These are phyloP conservation scores for Malassezia brasiliensis DNA, from an alignment of 1,284 basidiomycete species.

Conservation along the genomic window DNA sequence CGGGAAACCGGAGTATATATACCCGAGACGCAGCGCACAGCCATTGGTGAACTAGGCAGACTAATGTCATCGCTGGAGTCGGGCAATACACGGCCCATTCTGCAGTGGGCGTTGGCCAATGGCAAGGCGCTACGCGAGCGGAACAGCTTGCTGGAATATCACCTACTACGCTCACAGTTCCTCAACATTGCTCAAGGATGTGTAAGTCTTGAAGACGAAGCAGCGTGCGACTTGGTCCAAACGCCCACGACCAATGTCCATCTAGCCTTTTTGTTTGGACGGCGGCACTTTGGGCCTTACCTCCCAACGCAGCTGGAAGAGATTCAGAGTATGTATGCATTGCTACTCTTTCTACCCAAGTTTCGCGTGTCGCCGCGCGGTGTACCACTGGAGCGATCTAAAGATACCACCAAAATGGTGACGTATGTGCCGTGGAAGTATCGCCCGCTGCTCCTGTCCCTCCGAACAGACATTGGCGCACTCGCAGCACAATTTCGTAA, in stretches of 20 bases:
- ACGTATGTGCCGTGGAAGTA: conserved; percentile 27
- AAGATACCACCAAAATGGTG: conserved; percentile 15
- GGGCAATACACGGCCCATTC: conserved; percentile 30
- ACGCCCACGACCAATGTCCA: conserved; percentile 20
- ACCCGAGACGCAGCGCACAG: conserved; percentile 1
- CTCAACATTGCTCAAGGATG: conserved; percentile 22
- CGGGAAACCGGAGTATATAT: conserved; percentile 17
- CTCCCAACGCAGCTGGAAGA: conserved; percentile 59
- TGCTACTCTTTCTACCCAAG: conserved; percentile 61
- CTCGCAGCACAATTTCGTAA: conserved; percentile 71
- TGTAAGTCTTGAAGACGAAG: background rate
- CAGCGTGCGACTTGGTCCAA: background rate
- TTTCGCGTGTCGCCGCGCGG: conserved; percentile 17
- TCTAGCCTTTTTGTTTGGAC: conserved; percentile 64
- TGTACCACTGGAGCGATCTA: background rate
- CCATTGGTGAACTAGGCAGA: conserved; percentile 19
- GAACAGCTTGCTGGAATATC: conserved; percentile 32
- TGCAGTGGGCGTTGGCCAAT: conserved; percentile 28
- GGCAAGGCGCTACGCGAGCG: conserved; percentile 20
- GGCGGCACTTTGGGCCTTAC: conserved; percentile 61
- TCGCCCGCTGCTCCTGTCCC: conserved; percentile 25
- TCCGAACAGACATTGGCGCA: conserved; percentile 55
- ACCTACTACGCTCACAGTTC: conserved; percentile 33
- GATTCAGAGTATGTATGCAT: conserved; percentile 67
- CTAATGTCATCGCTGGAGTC: conserved; percentile 18